Percentiles rank a stretch among this genome's conserved stretches.
phyloP scores from a whole-genome alignment of 2,329 filamentous ascomycete genomes.

The Alternaria hordeiaustralica region DNA sequence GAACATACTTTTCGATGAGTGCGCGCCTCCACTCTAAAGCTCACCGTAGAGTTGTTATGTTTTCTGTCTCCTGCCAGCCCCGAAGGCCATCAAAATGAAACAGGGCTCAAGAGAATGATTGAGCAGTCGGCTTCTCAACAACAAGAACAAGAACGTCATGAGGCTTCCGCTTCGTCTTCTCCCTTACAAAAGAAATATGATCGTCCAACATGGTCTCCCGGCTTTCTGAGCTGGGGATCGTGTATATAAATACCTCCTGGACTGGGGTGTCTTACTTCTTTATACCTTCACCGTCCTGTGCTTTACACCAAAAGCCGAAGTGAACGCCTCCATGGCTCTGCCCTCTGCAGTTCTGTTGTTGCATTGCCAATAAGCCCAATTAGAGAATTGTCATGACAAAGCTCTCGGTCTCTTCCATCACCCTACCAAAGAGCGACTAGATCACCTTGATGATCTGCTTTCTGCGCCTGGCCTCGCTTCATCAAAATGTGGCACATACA shows the following conservation, averaged over 20 bases:
- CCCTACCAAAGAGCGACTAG: no score
- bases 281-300: not conserved
- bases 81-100: not conserved
- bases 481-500: fast-evolving
- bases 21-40: no score
- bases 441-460: no score
- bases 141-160: no score
- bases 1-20: not conserved
- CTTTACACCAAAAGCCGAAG: not conserved
- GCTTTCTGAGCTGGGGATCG: fast-evolving
- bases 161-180: not conserved
- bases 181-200: no score
- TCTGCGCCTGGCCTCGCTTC: no score
- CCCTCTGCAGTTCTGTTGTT: not conserved
- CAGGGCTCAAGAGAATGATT: no score
- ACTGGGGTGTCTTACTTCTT: not conserved
- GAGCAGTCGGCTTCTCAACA: no score
- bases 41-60: no score
- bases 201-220: no score
- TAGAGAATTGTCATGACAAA: not conserved
- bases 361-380: not conserved
- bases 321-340: not conserved
- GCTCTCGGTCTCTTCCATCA: no score
- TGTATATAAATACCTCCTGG: not conserved
- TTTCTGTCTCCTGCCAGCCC: not conserved